Conservation (phyloP, 176 grass and related monocot species). For the Areca catechu region DNA sequence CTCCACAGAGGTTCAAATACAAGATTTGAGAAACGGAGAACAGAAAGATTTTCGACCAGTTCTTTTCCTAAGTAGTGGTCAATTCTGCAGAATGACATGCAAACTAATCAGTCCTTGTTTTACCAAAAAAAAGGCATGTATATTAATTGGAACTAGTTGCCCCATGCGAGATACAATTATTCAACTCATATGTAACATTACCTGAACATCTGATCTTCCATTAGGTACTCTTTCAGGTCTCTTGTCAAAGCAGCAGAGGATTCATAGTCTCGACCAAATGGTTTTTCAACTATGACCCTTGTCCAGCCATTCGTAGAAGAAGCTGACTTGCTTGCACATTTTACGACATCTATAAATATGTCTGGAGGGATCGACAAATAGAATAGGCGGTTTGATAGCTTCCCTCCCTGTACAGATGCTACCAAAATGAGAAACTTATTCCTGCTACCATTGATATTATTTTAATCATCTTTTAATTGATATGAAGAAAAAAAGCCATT, state of each 20-base stretch:
- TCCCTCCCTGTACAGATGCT: constrained; percentile 45
- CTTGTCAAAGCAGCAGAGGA: constrained; percentile 87
- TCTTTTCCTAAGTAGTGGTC: no score
- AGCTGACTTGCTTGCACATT: constrained; percentile 79
- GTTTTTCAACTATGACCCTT: constrained; percentile 95
- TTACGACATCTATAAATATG: constrained; percentile 94
- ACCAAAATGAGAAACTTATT: no score
- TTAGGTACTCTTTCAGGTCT: constrained; percentile 76
- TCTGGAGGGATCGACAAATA: constrained; percentile 96
- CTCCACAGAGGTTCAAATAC: constrained; percentile 1
- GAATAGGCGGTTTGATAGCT: constrained; percentile 69
- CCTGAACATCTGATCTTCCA: constrained; percentile 98
- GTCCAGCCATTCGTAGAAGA: constrained; percentile 79
- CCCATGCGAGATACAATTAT: no score
- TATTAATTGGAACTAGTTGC: no score
- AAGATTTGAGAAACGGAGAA: constrained; percentile 7
- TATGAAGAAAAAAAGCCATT: no score
- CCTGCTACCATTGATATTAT: no score
- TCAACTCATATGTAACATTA: constrained; percentile 1
- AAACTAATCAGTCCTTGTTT: neutral
- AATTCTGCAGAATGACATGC: constrained; percentile 2
- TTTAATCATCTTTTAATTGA: no score
- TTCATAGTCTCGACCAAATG: constrained; percentile 78
- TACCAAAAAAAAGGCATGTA: neutral
- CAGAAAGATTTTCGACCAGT: neutral